Conservation (phyloP, 768 basidiomycete genomes). For the Pleurotus tuber-regium region DNA sequence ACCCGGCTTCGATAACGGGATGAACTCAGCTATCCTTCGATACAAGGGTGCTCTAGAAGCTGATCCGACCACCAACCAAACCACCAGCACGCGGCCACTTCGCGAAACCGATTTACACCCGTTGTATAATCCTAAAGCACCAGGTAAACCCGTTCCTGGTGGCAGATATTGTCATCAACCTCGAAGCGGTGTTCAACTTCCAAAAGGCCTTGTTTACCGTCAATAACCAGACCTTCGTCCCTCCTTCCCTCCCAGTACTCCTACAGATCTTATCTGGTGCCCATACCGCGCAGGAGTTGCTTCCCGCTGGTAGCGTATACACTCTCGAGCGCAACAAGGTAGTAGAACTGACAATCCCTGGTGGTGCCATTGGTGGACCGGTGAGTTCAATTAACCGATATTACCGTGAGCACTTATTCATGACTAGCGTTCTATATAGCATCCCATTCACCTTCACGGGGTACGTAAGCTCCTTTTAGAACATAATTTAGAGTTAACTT, state of each 20-base stretch:
- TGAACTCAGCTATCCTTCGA: slow-evolving; percentile 40
- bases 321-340: slow-evolving; percentile 37
- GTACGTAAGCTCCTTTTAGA: slow-evolving; percentile 21
- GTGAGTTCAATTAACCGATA: slow-evolving; percentile 21
- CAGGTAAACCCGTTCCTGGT: slow-evolving; percentile 23
- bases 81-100: slow-evolving; percentile 19
- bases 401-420: neutral
- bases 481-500: neutral
- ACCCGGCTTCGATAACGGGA: slow-evolving; percentile 28
- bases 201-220: slow-evolving; percentile 23
- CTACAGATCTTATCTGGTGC: slow-evolving; percentile 44
- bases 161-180: slow-evolving; percentile 9
- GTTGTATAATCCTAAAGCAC: slow-evolving; percentile 24
- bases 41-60: slow-evolving; percentile 28
- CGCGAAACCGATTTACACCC: slow-evolving; percentile 22
- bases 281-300: slow-evolving; percentile 29
- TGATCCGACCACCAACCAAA: slow-evolving; percentile 26
- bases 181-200: neutral
- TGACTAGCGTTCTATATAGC: slow-evolving; percentile 30
- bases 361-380: slow-evolving; percentile 30
- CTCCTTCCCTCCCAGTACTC: slow-evolving; percentile 40
- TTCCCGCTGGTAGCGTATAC: slow-evolving; percentile 39
- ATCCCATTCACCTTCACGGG: slow-evolving; percentile 45
- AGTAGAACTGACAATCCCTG: slow-evolving; percentile 45
- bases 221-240: slow-evolving; percentile 24